phyloP scores from a whole-genome alignment of 208 protist genomes.

The Leishmania braziliensis region DNA sequence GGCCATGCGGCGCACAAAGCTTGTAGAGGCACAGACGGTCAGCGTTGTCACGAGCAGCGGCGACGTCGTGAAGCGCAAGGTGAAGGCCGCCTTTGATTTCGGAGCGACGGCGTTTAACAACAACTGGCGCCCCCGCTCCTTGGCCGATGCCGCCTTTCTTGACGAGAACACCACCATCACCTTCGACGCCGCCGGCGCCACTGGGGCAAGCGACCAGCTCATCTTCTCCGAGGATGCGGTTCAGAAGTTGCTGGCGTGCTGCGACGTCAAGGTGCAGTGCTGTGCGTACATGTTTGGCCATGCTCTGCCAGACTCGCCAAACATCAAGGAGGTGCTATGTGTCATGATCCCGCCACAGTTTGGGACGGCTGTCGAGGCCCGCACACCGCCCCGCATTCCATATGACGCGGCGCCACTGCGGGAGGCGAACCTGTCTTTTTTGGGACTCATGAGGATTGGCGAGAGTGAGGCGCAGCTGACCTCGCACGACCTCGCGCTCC shows the following conservation, averaged over 20 bases:
- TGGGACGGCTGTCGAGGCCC: slow-evolving; percentile 62
- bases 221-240: slow-evolving; percentile 79
- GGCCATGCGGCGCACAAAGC: slow-evolving; percentile 91
- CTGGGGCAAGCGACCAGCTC: slow-evolving; percentile 82
- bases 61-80: slow-evolving; percentile 78
- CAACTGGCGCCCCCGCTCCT: slow-evolving; percentile 84
- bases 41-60: slow-evolving; percentile 63
- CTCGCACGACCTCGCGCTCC: slow-evolving; percentile 82
- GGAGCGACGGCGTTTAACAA: slow-evolving; percentile 58
- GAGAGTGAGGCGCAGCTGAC: slow-evolving; percentile 67
- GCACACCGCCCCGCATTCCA: slow-evolving; percentile 69
- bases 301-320: slow-evolving; percentile 75
- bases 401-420: slow-evolving; percentile 56
- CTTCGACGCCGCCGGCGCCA: slow-evolving; percentile 59
- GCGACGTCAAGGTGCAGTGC: slow-evolving; percentile 85
- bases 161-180: slow-evolving; percentile 68
- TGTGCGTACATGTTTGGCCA: slow-evolving; percentile 89
- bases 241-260: slow-evolving; percentile 75
- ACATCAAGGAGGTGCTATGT: slow-evolving; percentile 89
- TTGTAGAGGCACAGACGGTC: slow-evolving; percentile 64
- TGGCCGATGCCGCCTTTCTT: slow-evolving; percentile 79
- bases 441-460: slow-evolving; percentile 79
- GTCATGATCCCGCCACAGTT: slow-evolving; percentile 88
- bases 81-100: slow-evolving; percentile 88
- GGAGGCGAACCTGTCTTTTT: slow-evolving; percentile 75